phyloP scores from a whole-genome alignment of 257 asterid genomes.

The Catharanthus roseus region DNA sequence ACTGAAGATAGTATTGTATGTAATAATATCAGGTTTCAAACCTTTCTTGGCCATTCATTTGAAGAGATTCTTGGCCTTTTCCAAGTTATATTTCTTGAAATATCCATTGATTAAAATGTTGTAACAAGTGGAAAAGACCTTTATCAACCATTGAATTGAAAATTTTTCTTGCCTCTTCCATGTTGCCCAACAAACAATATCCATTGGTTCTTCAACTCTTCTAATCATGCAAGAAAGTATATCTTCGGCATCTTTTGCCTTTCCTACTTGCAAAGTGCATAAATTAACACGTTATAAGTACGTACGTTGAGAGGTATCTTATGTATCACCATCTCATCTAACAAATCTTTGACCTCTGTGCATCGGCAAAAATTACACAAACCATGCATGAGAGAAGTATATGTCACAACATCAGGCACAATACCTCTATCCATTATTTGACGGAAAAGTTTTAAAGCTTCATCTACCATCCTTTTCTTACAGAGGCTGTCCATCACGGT shows the following conservation, averaged over 20 bases:
- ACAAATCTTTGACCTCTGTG: conserved; percentile 9
- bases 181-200: conserved; percentile 7
- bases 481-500: conserved; percentile 17
- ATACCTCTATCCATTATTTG: conserved; percentile 16
- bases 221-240: neutral
- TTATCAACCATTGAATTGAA: neutral
- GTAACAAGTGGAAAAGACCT: neutral
- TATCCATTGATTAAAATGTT: conserved; percentile 8
- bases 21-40: conserved; percentile 2
- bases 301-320: neutral
- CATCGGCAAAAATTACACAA: conserved; percentile 21
- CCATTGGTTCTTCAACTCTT: neutral
- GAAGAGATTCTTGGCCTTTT: neutral
- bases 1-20: conserved; percentile 17
- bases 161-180: neutral
- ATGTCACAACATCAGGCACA: conserved; percentile 12
- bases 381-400: conserved; percentile 19
- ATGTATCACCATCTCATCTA: conserved; percentile 9
- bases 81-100: neutral
- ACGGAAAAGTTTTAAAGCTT: conserved; percentile 15
- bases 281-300: conserved; percentile 11
- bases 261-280: conserved; percentile 21
- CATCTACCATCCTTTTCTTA: conserved; percentile 18
- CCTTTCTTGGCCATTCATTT: neutral
- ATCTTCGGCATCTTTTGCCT: neutral